These are phyloP conservation scores for Colletotrichum noveboracense DNA, from an alignment of 2,329 filamentous ascomycete genomes.

Conservation along the genomic window DNA sequence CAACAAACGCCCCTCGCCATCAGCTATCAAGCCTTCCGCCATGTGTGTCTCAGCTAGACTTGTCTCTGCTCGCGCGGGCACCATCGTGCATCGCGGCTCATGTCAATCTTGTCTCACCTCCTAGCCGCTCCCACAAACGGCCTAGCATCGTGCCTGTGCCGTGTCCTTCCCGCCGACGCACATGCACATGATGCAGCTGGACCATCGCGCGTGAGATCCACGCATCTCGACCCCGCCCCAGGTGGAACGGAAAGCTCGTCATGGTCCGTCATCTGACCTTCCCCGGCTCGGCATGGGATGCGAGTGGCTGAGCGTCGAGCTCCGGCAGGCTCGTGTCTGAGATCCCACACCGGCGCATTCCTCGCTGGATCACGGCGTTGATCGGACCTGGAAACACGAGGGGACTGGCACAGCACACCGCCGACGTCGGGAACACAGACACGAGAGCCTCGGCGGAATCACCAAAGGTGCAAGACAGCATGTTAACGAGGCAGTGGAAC, in stretches of 20 bases:
- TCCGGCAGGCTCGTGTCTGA: not conserved
- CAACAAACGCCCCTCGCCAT: not conserved
- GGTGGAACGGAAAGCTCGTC: not conserved
- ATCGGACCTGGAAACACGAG: not conserved
- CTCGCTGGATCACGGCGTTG: not conserved
- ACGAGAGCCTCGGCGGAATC: not conserved
- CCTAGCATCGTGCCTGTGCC: not conserved
- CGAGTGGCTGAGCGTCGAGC: not conserved
- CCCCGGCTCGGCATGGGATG: not conserved
- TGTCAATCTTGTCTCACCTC: slow-evolving; percentile 1
- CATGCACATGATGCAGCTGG: not conserved
- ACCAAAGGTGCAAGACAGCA: not conserved
- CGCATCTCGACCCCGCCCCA: not conserved
- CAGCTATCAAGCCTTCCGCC: not conserved
- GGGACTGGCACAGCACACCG: not conserved
- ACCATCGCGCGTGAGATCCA: not conserved
- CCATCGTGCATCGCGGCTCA: not conserved
- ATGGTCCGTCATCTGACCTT: not conserved
- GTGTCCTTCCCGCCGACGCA: not conserved
- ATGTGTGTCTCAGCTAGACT: not conserved
- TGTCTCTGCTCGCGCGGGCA: not conserved
- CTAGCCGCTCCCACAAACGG: not conserved
- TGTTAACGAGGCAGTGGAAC: not conserved
- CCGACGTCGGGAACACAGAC: not conserved
- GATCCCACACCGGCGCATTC: not conserved